Conservation (phyloP, 2,329 filamentous ascomycete species). For the Pseudomassariella vexata region DNA sequence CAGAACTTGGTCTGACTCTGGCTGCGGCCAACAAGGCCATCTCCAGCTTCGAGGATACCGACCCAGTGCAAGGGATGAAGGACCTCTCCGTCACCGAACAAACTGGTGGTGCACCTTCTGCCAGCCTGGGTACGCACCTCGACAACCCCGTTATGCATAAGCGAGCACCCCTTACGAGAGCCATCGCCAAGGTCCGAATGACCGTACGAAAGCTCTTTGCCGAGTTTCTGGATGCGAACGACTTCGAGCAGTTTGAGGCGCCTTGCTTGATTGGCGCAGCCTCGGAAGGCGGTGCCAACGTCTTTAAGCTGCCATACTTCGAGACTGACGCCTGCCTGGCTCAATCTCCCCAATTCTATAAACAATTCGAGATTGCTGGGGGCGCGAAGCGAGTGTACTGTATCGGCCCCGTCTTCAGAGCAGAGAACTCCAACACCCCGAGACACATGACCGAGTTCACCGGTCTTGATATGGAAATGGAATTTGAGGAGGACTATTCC, state of each 20-base stretch:
- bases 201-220: constrained; percentile 66
- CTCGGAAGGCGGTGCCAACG: constrained; percentile 87
- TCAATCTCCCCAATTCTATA: constrained; percentile 80
- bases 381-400: constrained; percentile 73
- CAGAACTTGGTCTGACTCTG: constrained; percentile 52
- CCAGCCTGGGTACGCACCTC: constrained; percentile 76
- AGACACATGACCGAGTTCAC: constrained; percentile 86
- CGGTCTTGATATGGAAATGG: constrained; percentile 86
- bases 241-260: constrained; percentile 81
- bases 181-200: constrained; percentile 52
- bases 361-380: constrained; percentile 79
- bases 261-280: constrained; percentile 86
- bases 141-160: constrained; percentile 93
- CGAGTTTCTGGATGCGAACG: constrained; percentile 69
- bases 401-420: constrained; percentile 75
- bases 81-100: constrained; percentile 30
- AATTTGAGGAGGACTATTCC: constrained; percentile 71
- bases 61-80: constrained; percentile 32
- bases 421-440: constrained; percentile 81
- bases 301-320: constrained; percentile 89
- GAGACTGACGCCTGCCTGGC: constrained; percentile 74
- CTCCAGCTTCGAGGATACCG: constrained; percentile 54
- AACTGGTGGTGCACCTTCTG: constrained; percentile 52
- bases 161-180: constrained; percentile 83
- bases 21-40: constrained; percentile 49